phyloP scores from a whole-genome alignment of 352 stramenopile genomes.

The Globisporangium yorkense region DNA sequence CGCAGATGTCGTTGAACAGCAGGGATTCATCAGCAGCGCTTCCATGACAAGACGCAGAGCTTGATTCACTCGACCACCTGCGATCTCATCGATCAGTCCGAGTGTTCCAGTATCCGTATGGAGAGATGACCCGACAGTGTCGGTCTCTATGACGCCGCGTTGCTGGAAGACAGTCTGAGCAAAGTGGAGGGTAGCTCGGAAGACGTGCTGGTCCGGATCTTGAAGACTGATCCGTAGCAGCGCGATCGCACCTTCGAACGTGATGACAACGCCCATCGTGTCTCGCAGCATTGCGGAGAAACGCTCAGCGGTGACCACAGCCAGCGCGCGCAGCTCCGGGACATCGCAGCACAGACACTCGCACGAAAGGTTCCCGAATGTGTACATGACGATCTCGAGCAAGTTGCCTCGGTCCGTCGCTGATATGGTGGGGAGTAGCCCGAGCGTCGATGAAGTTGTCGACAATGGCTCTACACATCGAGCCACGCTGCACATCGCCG shows the following conservation, averaged over 20 bases:
- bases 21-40: slow-evolving; percentile 15
- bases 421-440: slow-evolving; percentile 5
- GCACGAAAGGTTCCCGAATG: slow-evolving; percentile 48
- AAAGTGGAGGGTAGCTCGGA: slow-evolving; percentile 34
- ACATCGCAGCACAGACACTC: slow-evolving; percentile 28
- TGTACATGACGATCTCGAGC: slow-evolving; percentile 27
- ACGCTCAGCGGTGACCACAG: slow-evolving; percentile 28
- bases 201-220: slow-evolving; percentile 20
- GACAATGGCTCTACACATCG: background rate
- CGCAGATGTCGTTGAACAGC: slow-evolving; percentile 19
- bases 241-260: slow-evolving; percentile 40
- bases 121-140: background rate
- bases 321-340: slow-evolving; percentile 18
- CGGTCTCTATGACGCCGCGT: background rate
- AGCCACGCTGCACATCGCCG: background rate
- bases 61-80: slow-evolving; percentile 12
- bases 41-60: slow-evolving; percentile 24
- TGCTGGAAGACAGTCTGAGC: slow-evolving; percentile 31
- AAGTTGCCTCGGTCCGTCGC: slow-evolving; percentile 14
- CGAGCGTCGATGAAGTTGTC: background rate
- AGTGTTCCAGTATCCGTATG: background rate
- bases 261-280: slow-evolving; percentile 12
- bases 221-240: slow-evolving; percentile 26
- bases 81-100: slow-evolving; percentile 2
- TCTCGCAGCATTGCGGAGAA: slow-evolving; percentile 19